Evolutionary conservation across 306 rosid species (phyloP), one percentile per base, ranked within the genome.

Genomic region (Sechiopsis laciniata): DNA sequence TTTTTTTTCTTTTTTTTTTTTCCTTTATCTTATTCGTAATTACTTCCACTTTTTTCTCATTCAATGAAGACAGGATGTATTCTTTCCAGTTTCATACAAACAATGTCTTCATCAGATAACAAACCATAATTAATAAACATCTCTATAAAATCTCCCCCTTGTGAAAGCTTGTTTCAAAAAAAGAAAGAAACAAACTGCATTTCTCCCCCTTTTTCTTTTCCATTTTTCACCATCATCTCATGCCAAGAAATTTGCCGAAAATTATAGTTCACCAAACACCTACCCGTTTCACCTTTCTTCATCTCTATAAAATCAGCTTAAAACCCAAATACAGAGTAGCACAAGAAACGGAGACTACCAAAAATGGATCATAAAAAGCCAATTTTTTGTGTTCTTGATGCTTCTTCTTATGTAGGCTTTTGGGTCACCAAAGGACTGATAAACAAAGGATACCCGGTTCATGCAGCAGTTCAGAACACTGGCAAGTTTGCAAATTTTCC

Each of bases 331-430:
- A 66, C 72, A 65, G 26, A 35, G 21, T 1, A 14, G 7, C 1
- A 14, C 0, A 24, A 16, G 64, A 20, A 32, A 32, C 37, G 6
- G 45, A 37, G 45, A 37, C 45, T 5, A 9, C 53, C 56, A 10
- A 50, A 13, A 81, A 84, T 84, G 85, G 81, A 76, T 8, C 64
- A 0, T 21, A 45, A 16, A 46, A 81, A 63, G 58, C 80, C 78
- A 10, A 19, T 20, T 19, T 77, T 78, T 51, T 84, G 87, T 48
- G 87, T 84, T 76, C 81, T 84, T 50, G 87, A 81, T 62, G 85
- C 87, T 16, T 84, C 87, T 45, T 73, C 75, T 63, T 84, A 81
- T 22, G 85, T 84, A 22, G 87, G 87, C n/a, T 84, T 84, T 21
- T 81, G 87, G 87, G 75, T 84, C 45, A 76, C 82, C 55, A 81